Percentiles rank a stretch among this genome's conserved stretches.
These are phyloP conservation scores for Aspergillus nidulans DNA, from an alignment of 495 filamentous ascomycete genomes.

Conservation along the genomic window DNA sequence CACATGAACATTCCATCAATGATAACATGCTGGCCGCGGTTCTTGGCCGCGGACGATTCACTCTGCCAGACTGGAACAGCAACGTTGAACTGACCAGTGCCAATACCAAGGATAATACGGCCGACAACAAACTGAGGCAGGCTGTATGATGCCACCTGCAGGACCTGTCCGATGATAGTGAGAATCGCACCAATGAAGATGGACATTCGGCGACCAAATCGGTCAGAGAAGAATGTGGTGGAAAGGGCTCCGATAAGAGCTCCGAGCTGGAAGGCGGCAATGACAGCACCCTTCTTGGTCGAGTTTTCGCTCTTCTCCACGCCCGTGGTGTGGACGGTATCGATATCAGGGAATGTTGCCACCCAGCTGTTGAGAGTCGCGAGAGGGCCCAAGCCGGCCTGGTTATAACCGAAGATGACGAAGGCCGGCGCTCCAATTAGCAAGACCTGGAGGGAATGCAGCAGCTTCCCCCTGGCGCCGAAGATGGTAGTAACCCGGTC, in stretches of 20 bases:
- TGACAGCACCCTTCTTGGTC: slow-evolving; percentile 36
- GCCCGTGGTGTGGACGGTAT: slow-evolving; percentile 29
- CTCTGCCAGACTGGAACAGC: slow-evolving; percentile 54
- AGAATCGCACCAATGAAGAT: slow-evolving; percentile 47
- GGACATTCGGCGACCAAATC: slow-evolving; percentile 49
- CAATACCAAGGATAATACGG: slow-evolving; percentile 53
- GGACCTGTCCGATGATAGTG: slow-evolving; percentile 44
- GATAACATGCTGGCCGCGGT: slow-evolving; percentile 44
- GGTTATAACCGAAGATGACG: slow-evolving; percentile 26
- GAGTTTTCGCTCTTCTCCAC: slow-evolving; percentile 23
- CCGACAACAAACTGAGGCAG: slow-evolving; percentile 36
- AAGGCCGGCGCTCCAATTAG: slow-evolving; percentile 28
- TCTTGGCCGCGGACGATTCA: slow-evolving; percentile 26
- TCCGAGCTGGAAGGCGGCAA: slow-evolving; percentile 40
- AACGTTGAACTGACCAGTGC: slow-evolving; percentile 55
- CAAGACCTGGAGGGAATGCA: slow-evolving; percentile 14
- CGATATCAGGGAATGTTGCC: slow-evolving; percentile 27
- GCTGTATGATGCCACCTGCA: slow-evolving; percentile 44
- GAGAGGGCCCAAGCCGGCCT: slow-evolving; percentile 21
- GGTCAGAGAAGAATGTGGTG: slow-evolving; percentile 39
- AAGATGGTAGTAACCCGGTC: slow-evolving; percentile 4
- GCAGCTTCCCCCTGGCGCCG: slow-evolving; percentile 6
- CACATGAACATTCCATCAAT: slow-evolving; percentile 50
- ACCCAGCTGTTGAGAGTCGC: slow-evolving; percentile 14
- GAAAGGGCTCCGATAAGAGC: slow-evolving; percentile 40